These are phyloP conservation scores for Aquilaria yunnanensis DNA, from an alignment of 345 rosid species.

Conservation along the genomic window DNA sequence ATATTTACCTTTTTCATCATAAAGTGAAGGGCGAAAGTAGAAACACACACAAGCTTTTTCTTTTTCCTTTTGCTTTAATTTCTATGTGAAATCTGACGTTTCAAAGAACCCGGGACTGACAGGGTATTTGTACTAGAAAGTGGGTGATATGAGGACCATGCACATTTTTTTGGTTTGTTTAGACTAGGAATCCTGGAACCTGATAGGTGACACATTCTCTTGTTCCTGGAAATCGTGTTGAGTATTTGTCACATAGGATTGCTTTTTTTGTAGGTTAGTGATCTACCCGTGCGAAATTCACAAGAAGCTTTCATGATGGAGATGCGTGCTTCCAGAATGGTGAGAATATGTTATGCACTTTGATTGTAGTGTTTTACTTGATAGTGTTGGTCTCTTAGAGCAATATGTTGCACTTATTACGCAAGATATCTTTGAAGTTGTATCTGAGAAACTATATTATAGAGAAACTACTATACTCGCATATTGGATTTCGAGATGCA, in stretches of 20 bases:
- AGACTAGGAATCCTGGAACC: neutral
- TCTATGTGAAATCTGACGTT: neutral
- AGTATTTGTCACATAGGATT: conserved; percentile 2
- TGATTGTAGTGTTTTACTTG: no score
- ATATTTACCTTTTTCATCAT: no score
- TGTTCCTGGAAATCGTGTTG: neutral
- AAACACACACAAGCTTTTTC: no score
- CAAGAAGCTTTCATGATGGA: conserved; percentile 96
- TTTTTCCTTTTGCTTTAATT: no score
- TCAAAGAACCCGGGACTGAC: neutral
- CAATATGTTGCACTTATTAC: no score
- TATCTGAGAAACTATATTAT: no score
- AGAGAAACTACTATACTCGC: neutral
- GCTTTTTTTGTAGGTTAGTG: conserved; percentile 50
- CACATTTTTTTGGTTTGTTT: neutral
- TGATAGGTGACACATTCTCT: neutral
- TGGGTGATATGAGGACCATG: no score
- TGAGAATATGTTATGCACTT: conserved; percentile 15
- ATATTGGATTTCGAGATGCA: neutral
- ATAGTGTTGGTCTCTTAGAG: no score
- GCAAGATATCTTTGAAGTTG: no score
- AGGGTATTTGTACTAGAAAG: neutral
- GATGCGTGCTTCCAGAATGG: conserved; percentile 94
- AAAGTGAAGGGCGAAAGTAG: no score
- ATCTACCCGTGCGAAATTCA: conserved; percentile 68